Evolutionary conservation across 2,329 filamentous ascomycete species (phyloP), one percentile per base, ranked within the genome.

Genomic region (Penicillium sp.): DNA sequence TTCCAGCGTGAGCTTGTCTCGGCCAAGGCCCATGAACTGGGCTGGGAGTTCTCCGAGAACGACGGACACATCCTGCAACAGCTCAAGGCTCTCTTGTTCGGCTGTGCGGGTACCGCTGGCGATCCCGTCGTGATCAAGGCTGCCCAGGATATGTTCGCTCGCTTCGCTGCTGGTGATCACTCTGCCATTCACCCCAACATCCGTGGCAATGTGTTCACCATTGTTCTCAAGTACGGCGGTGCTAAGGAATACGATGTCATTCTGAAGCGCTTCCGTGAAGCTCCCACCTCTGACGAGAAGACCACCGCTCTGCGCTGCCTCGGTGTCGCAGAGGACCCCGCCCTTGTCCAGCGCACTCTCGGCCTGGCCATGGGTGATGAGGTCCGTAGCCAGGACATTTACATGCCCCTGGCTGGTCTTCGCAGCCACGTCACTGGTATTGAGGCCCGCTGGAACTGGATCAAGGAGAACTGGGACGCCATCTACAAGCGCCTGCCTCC

Each of bases 381-480:
- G 57, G 86, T 96, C 70, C 95, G 94, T 76, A 89, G 87, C 55
- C 91, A 96, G 69, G 91, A 97, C 68, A 84, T 96, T 55, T 96
- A 95, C 73, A 83, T 95, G 66, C 90, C 91, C 1, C 80, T 93
- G 35, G 81, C 82, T 32, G 87, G 87, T 6, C 79, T 97, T 27
- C 82, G 90, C 49, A 81, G 80, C 45, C 88, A 94, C 65, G 74
- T 82, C 6, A 82, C 83, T 38, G 91, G 91, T 57, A 86, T 95
- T 47, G 76, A 86, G 48, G 86, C 86, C 6, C 78, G 95, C 48
- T 96, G 86, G 79, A 70, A 68, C 13, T 97, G 88, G 87, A 77
- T 95, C 75, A 86, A 84, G 65, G 77, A 83, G 57, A 93, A 95
- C 72, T 97, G 91, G 90, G 86, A 88, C n/a, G 78, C 81, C 32